Percentiles rank a stretch among this genome's conserved stretches.
phyloP scores from a whole-genome alignment of 2,329 filamentous ascomycete species.

The Chaetomium sp. region DNA sequence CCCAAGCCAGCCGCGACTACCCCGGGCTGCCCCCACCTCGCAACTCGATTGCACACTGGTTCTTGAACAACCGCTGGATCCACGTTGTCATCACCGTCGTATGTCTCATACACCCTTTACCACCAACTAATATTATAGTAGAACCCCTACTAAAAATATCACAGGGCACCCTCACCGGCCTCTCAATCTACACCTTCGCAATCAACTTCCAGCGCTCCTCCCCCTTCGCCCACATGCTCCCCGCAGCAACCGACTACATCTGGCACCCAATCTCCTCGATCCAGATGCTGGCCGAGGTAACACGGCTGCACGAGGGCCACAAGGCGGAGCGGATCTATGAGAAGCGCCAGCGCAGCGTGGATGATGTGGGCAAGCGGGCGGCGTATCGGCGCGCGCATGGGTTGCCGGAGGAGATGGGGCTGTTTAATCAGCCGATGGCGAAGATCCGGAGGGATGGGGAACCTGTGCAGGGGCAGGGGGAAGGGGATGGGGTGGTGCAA shows the following conservation, averaged over 20 bases:
- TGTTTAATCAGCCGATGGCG: constrained; percentile 32
- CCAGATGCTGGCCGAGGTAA: constrained; percentile 61
- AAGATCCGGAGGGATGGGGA: constrained; percentile 15
- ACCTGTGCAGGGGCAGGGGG: constrained; percentile 31
- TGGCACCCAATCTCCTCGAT: constrained; percentile 63
- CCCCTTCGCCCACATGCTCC: constrained; percentile 73
- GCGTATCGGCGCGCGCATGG: constrained; percentile 84
- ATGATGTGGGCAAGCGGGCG: constrained; percentile 81
- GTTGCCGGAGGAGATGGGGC: constrained; percentile 55
- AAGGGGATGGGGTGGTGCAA: constrained; percentile 41
- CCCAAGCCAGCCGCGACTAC: constrained; percentile 66
- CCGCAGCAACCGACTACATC: constrained; percentile 61
- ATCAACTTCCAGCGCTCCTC: constrained; percentile 74
- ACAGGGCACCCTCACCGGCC: constrained; percentile 60
- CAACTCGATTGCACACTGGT: constrained; percentile 77
- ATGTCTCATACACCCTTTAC: constrained; percentile 27
- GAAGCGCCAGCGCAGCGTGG: constrained; percentile 64
- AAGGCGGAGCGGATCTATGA: constrained; percentile 62
- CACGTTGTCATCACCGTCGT: constrained; percentile 84
- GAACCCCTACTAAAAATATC: too few relatives aligned
- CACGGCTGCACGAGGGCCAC: constrained; percentile 69
- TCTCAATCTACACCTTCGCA: constrained; percentile 67
- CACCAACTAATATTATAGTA: background rate
- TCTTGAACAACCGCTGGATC: constrained; percentile 68
- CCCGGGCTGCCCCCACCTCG: constrained; percentile 83